These are phyloP conservation scores for Aspergillus ochraceoroseus DNA, from an alignment of 2,329 filamentous ascomycete genomes.

Conservation along the genomic window DNA sequence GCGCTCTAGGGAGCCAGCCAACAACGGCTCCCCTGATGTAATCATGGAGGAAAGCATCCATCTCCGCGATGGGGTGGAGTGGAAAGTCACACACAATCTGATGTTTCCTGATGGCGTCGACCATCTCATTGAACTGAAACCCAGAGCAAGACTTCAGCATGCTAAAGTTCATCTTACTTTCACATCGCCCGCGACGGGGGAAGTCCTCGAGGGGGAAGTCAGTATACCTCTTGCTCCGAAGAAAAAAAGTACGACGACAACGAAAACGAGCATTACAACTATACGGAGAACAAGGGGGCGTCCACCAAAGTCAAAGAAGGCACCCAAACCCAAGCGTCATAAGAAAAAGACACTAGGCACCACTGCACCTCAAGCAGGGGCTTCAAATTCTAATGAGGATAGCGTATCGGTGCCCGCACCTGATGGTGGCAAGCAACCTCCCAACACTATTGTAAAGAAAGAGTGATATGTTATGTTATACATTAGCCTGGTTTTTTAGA, in stretches of 20 bases:
- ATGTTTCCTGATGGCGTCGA: conserved; percentile 1
- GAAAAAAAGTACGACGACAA: neutral
- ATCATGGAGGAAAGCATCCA: conserved; percentile 11
- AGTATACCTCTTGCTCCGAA: conserved; percentile 13
- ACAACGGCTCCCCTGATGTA: conserved; percentile 1
- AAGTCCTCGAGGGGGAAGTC: conserved; percentile 14
- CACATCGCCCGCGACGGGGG: conserved; percentile 11
- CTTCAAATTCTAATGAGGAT: neutral
- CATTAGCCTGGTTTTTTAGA: too few species aligned
- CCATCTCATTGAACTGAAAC: conserved; percentile 12
- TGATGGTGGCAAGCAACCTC: neutral
- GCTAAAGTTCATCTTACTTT: conserved; percentile 13
- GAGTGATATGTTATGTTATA: too few species aligned
- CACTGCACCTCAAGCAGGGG: neutral
- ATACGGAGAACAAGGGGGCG: neutral
- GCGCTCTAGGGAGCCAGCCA: neutral
- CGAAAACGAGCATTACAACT: too few species aligned
- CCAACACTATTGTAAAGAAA: too few species aligned
- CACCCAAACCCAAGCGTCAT: neutral
- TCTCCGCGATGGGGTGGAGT: conserved; percentile 12
- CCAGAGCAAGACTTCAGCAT: conserved; percentile 11
- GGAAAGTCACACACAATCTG: conserved; percentile 12
- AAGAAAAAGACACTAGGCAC: neutral
- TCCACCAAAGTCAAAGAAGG: neutral
- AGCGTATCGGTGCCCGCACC: neutral